Conservation (phyloP, 1,284 basidiomycete genomes). For the Heimioporus retisporus region DNA sequence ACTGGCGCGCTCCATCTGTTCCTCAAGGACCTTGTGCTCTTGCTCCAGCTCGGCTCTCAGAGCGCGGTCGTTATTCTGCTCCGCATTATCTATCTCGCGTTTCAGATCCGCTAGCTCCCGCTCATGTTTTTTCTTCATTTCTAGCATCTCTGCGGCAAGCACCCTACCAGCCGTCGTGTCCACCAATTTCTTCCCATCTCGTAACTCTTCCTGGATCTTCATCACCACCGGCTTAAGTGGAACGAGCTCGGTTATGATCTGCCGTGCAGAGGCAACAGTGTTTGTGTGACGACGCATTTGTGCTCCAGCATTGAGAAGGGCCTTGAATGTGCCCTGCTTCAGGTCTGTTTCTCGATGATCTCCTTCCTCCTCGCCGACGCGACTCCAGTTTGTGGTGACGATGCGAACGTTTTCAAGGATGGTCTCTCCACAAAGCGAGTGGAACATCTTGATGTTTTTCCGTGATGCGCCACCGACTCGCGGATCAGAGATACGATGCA, state of each 20-base stretch:
- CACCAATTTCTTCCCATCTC: conserved; percentile 5
- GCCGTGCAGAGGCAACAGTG: conserved; percentile 8
- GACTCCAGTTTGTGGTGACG: conserved; percentile 17
- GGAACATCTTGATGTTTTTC: conserved; percentile 55
- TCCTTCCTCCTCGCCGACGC: conserved; percentile 10
- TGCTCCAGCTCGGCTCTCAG: conserved; percentile 9
- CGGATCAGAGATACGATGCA: conserved; percentile 41
- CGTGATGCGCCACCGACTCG: conserved; percentile 54
- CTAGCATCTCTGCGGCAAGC: conserved; percentile 5
- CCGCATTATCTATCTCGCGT: conserved; percentile 10
- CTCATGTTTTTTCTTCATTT: conserved; percentile 10
- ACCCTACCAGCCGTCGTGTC: conserved; percentile 12
- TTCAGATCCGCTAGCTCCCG: conserved; percentile 8
- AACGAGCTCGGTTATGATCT: conserved; percentile 7
- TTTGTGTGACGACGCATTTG: conserved; percentile 12
- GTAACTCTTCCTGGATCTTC: conserved; percentile 11
- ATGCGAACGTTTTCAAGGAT: conserved; percentile 27
- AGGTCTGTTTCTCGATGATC: background rate
- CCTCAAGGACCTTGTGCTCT: conserved; percentile 13
- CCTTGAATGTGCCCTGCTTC: conserved; percentile 2
- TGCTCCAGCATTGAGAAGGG: conserved; percentile 10
- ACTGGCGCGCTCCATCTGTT: conserved; percentile 7
- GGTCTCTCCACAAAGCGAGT: conserved; percentile 55
- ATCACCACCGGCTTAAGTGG: background rate
- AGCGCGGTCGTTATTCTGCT: background rate